Conservation (phyloP, 2,329 filamentous ascomycete genomes). For the Cladosporium sphaerospermum region DNA sequence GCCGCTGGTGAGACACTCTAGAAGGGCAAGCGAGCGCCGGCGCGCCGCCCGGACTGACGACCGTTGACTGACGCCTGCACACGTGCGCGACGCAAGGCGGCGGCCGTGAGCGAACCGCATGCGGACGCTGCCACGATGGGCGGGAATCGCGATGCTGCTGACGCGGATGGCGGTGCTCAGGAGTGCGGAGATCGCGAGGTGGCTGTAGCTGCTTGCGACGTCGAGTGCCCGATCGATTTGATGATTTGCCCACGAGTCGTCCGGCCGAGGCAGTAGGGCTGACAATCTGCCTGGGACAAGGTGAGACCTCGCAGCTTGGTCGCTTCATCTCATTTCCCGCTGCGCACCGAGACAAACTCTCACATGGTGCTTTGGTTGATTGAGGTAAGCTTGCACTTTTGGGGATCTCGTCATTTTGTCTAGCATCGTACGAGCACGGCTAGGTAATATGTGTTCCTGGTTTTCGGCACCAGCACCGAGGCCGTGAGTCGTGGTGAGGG, state of each 20-base stretch:
- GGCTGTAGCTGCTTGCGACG: too few relatives aligned
- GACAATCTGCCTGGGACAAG: not conserved
- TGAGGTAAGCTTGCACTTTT: too few relatives aligned
- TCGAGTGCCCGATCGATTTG: too few relatives aligned
- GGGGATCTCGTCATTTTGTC: too few relatives aligned
- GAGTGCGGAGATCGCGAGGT: too few relatives aligned
- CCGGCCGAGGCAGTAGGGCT: not conserved
- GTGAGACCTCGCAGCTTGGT: not conserved
- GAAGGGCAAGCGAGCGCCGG: not conserved
- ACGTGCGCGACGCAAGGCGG: slow-evolving; percentile 6
- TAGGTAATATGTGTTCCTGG: too few relatives aligned
- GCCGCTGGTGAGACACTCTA: slow-evolving; percentile 8
- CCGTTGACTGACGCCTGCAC: not conserved
- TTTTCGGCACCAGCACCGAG: not conserved
- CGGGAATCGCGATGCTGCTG: not conserved
- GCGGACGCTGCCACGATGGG: not conserved
- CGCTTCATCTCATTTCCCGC: not conserved
- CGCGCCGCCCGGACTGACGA: not conserved
- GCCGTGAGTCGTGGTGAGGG: too few relatives aligned
- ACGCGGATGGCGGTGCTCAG: not conserved
- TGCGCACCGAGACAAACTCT: slow-evolving; percentile 4
- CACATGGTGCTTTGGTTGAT: not conserved
- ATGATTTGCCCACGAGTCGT: not conserved
- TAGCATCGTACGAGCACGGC: too few relatives aligned
- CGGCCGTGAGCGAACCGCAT: not conserved